Base-by-base conservation (phyloP, 2,329 filamentous ascomycete genomes). In the Paramyrothecium sp. region DNA sequence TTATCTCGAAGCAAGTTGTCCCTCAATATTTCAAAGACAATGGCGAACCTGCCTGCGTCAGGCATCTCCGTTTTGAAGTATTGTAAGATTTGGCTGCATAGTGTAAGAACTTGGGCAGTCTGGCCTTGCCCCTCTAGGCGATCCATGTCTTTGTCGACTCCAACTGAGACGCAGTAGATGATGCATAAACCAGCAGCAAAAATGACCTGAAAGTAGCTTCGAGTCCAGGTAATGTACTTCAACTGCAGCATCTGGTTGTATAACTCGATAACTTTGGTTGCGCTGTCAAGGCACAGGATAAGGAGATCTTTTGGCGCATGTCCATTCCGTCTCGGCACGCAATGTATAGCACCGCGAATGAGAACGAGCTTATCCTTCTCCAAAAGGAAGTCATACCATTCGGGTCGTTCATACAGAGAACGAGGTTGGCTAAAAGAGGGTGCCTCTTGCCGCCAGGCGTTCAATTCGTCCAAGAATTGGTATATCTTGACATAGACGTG, bases 161-260 rank as follows among this genome's bases (percentile, higher is more conserved):
- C 60, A 8, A 63, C 44, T 0, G 67, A 65, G 7, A 66, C 55
- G 53, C 65, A 65, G 56, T 67, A 71, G 56, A 76, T 70, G 1
- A 75, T 65, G 5, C 69, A 73, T 0, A 80, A 57, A 0, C 76
- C 78, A 3, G 77, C 76, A 0, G 76, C 76, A 51, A 80, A 80
- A 3, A 80, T 72, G 51, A 75, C 73, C 53, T 81, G 78, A 23
- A 81, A 80, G 58, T 81, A 81, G 50, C 74, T 78, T n/a, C 77
- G 66, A 0, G 78, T 79, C 55, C 73, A 77, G 0, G 74, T 78
- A 38, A 79, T 75, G 13, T 69, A 65, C 2, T 65, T 66, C 2
- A 65, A 64, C 3, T 71, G 62, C 38, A 69, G 74, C 17, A 80
- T 61, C 4, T 61, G 59, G 3, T 70, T 69, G 58, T 79, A 81